These are phyloP conservation scores for Thalia dealbata DNA, from an alignment of 176 grass and related monocot genomes.

Conservation along the genomic window DNA sequence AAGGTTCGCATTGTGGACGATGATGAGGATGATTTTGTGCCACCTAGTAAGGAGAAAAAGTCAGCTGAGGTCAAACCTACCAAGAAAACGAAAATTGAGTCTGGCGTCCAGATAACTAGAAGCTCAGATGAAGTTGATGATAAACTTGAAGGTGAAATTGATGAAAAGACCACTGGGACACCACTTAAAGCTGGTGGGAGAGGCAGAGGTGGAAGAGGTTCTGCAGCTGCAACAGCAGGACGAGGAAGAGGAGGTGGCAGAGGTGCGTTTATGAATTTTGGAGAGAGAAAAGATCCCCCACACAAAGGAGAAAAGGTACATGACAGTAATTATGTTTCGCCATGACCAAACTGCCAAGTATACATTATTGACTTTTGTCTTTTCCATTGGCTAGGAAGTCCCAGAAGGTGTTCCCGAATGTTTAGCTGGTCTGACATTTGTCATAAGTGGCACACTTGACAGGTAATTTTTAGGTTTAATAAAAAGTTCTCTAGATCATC, in stretches of 20 bases:
- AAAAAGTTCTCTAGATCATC: neutral
- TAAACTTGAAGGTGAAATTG: constrained; percentile 34
- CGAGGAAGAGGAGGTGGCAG: constrained; percentile 86
- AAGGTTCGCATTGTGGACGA: constrained; percentile 37
- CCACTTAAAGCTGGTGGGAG: constrained; percentile 60
- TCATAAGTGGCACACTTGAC: constrained; percentile 96
- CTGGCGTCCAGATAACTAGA: constrained; percentile 27
- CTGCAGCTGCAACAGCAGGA: constrained; percentile 42
- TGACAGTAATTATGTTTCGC: neutral
- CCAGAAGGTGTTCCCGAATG: constrained; percentile 83
- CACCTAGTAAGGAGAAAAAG: constrained; percentile 33
- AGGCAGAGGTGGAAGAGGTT: constrained; percentile 49
- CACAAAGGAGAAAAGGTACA: constrained; percentile 96
- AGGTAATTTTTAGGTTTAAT: constrained; percentile 38
- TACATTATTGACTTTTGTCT: constrained; percentile 12
- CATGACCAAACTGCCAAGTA: constrained; percentile 1
- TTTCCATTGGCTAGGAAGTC: constrained; percentile 57
- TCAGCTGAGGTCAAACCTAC: constrained; percentile 38
- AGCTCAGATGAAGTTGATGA: constrained; percentile 30
- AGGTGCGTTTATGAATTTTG: constrained; percentile 94
- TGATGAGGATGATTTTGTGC: constrained; percentile 52
- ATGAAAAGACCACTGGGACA: constrained; percentile 39
- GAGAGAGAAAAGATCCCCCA: constrained; percentile 93
- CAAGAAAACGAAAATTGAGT: constrained; percentile 54
- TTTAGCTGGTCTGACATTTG: constrained; percentile 88